Percentiles rank a stretch among this genome's conserved stretches.
Evolutionary conservation across 768 basidiomycete species (phyloP).

Genomic region (Tephrocybe sp.): DNA sequence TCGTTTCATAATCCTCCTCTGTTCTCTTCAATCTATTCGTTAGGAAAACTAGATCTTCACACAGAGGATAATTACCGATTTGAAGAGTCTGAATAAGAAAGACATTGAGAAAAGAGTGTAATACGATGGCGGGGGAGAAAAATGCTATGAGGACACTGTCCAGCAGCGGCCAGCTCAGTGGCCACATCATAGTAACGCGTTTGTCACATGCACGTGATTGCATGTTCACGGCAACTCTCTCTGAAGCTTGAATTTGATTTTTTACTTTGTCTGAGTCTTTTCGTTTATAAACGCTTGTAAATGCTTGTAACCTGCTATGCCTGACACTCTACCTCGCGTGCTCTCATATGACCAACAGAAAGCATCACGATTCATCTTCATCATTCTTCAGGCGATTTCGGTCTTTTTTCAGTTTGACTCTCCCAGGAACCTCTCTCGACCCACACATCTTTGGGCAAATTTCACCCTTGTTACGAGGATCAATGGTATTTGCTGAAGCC

Average conservation of each 20-base stretch:
- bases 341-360: too few relatives aligned
- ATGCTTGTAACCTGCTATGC: too few relatives aligned
- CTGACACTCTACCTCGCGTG: too few relatives aligned
- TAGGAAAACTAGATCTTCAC: background rate
- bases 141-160: background rate
- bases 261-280: background rate
- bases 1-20: constrained; percentile 75
- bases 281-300: too few relatives aligned
- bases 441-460: background rate
- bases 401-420: background rate
- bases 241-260: background rate
- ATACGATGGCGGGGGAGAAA: background rate
- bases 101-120: constrained; percentile 18
- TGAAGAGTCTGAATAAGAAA: constrained; percentile 12
- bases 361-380: too few relatives aligned
- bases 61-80: constrained; percentile 5
- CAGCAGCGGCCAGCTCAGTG: constrained; percentile 9
- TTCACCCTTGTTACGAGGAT: background rate
- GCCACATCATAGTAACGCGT: constrained; percentile 2
- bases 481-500: background rate
- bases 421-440: too few relatives aligned
- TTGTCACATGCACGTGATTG: constrained; percentile 13
- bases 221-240: too few relatives aligned
- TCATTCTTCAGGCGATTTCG: too few relatives aligned
- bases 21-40: constrained; percentile 34